Conservation (phyloP, 2,329 filamentous ascomycete species). For the Colletotrichum sp. region DNA sequence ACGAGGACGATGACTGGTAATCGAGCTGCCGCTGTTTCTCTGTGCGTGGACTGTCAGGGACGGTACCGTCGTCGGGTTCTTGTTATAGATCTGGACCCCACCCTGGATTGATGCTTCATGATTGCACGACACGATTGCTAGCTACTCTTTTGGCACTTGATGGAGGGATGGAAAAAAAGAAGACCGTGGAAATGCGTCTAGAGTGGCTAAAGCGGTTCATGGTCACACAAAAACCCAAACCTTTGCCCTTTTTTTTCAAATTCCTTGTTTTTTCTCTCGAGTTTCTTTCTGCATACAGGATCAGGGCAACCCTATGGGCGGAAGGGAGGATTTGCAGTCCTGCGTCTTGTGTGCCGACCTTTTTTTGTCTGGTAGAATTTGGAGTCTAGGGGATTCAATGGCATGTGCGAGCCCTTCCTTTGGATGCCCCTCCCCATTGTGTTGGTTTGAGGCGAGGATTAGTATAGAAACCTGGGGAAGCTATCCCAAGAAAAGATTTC, state of each 20-base stretch:
- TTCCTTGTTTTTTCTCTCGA: neutral
- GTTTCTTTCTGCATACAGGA: constrained; percentile 20
- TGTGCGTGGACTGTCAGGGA: constrained; percentile 18
- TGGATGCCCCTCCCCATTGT: constrained; percentile 15
- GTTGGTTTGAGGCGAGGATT: constrained; percentile 16
- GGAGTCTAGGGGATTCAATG: constrained; percentile 14
- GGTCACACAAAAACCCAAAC: neutral
- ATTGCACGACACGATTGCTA: constrained; percentile 18
- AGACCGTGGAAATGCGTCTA: constrained; percentile 4
- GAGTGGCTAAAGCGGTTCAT: constrained; percentile 11
- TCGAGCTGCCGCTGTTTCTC: neutral
- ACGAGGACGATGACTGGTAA: constrained; percentile 74
- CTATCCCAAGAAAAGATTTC: constrained; percentile 5
- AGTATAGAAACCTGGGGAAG: constrained; percentile 17
- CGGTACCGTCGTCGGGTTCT: constrained; percentile 4
- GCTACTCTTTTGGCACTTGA: constrained; percentile 11
- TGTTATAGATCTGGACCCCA: constrained; percentile 3
- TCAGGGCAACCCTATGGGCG: constrained; percentile 18
- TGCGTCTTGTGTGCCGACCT: constrained; percentile 6
- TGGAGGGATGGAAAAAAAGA: neutral
- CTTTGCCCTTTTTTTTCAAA: neutral
- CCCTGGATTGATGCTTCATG: constrained; percentile 20
- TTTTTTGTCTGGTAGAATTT: constrained; percentile 14
- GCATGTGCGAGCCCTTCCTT: constrained; percentile 10
- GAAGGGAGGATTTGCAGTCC: constrained; percentile 7